A percentile compares a stretch with the other conserved stretches of the same genome.
These are phyloP conservation scores for Heliamphora pulchella DNA, from an alignment of 179 eudicot species.

Conservation along the genomic window DNA sequence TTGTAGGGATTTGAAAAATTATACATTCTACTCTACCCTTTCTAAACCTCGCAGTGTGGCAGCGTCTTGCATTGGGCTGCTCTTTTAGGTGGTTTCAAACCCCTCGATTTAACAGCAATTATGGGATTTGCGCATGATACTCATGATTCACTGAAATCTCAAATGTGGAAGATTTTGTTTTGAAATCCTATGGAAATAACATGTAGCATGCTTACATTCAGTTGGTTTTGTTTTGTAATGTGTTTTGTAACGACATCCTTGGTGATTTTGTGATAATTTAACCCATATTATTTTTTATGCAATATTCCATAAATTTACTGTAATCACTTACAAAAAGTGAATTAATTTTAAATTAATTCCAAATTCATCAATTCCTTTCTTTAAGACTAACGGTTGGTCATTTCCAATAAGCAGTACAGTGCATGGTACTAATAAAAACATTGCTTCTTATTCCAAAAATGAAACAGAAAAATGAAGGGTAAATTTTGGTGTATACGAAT, in stretches of 20 bases:
- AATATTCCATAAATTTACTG: too few relatives aligned
- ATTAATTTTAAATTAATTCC: background rate
- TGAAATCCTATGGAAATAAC: background rate
- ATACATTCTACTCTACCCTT: too few relatives aligned
- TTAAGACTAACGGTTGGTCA: background rate
- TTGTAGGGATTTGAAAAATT: background rate
- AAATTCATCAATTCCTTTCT: background rate
- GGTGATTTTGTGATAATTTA: background rate
- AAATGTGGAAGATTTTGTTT: background rate
- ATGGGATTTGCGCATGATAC: background rate
- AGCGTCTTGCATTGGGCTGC: too few relatives aligned
- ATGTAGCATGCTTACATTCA: background rate
- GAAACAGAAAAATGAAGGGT: background rate
- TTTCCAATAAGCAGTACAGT: background rate
- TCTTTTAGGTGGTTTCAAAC: background rate
- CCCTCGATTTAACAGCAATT: background rate
- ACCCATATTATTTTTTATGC: background rate
- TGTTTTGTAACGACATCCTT: background rate
- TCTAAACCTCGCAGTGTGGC: too few relatives aligned
- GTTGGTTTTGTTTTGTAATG: background rate
- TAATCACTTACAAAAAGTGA: too few relatives aligned
- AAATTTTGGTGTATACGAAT: background rate
- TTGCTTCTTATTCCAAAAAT: background rate
- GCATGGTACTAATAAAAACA: background rate
- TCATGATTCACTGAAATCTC: background rate